Base-by-base conservation (phyloP, 75 land plant species). In the Picea glauca region DNA sequence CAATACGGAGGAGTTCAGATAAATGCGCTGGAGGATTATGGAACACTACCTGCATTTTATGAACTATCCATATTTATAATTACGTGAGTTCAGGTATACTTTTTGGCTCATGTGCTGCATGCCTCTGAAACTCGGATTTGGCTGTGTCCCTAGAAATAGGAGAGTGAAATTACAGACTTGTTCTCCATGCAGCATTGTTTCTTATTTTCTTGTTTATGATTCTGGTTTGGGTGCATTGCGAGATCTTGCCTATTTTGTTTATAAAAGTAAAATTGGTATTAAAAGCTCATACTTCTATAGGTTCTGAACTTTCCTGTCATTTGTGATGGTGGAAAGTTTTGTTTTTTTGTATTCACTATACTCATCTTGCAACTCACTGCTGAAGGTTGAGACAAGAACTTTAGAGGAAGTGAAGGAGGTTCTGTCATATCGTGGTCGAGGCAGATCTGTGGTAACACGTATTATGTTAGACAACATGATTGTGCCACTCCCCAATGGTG, bases 401-500 rank as follows among this genome's bases (percentile, higher is more conserved):
- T 78, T 95, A 6, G 92, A 88, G 65, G 99, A 97, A 84, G 90
- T 97, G 57, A 84, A 88, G 46, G 96, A 94, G 75, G 90, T 95
- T 62, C 77, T 97, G 62, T 62, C 82, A 12, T 88, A 87, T 84
- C 85, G 90, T 58, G 76, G 80, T 60, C 75, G 82, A 78, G 85
- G 82, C n/a, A 82, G 85, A 78, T 87, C 93, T 58, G 86, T 80
- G 4, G 87, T 97, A 80, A 91, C 96, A 32, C 80, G 99, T 38
- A 90, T 97, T 76, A 95, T 97, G 99, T 82, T 97, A 81, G 99
- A 97, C 82, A 97, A 97, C 80, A 97, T 97, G 99, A 93, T 95
- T 67, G 87, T 91, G 18, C 91, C 88, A 14, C 81, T 83, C 38
- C 84, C 91, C 62, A 78, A 88, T 84, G 98, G 96, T 11, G 93